phyloP scores from a whole-genome alignment of 768 basidiomycete species.

The Phanerodontia chrysosporium region DNA sequence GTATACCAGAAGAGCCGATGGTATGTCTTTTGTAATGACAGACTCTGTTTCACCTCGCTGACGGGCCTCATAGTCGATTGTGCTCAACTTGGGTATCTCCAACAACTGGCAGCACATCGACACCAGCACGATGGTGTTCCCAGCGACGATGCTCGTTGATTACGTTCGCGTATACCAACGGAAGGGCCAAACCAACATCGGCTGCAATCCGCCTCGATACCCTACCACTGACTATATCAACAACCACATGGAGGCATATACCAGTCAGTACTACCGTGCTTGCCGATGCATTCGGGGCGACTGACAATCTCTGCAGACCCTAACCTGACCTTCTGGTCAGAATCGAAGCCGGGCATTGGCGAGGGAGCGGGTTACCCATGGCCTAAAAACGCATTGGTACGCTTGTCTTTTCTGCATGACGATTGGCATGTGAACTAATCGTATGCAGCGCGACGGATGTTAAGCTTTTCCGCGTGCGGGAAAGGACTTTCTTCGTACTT shows the following conservation, averaged over 20 bases:
- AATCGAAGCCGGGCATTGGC: constrained; percentile 12
- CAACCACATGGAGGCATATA: constrained; percentile 51
- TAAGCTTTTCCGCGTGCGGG: neutral
- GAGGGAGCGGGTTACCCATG: constrained; percentile 28
- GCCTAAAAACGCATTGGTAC: constrained; percentile 30
- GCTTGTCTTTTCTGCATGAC: neutral
- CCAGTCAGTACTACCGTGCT: constrained; percentile 37
- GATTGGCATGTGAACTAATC: neutral
- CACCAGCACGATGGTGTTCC: constrained; percentile 56
- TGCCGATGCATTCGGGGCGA: neutral
- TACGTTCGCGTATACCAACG: constrained; percentile 82
- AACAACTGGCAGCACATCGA: constrained; percentile 66
- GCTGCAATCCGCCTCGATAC: constrained; percentile 60
- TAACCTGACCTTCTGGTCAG: constrained; percentile 28
- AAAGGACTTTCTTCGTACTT: constrained; percentile 1
- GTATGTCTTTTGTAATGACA: constrained; percentile 15
- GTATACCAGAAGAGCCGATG: constrained; percentile 54
- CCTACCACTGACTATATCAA: constrained; percentile 67
- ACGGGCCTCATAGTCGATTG: constrained; percentile 35
- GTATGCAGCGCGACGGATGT: constrained; percentile 13
- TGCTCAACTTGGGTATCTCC: constrained; percentile 63
- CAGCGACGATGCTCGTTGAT: constrained; percentile 66
- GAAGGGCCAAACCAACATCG: constrained; percentile 50
- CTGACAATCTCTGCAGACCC: constrained; percentile 21
- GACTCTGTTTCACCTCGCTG: neutral